Base-by-base conservation (phyloP, 2,329 filamentous ascomycete species). In the Exophiala sp. region DNA sequence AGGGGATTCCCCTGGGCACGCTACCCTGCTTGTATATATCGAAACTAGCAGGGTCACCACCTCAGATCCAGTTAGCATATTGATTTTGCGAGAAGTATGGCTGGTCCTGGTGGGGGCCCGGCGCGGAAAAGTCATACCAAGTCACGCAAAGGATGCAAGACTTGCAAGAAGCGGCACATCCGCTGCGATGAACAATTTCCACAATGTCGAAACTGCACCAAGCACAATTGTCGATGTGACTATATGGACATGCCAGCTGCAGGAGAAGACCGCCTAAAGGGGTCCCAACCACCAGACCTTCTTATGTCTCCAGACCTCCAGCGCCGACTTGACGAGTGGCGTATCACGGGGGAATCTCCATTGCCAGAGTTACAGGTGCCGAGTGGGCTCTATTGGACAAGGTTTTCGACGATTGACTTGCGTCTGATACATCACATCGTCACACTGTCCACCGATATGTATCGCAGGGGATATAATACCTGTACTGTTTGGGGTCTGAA, bases 181-280 rank as follows among this genome's bases (percentile, higher is more conserved):
- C 82, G 93, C 63, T 98, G 93, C 72, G 93, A 98, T 66, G 93
- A 98, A 70, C 95, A 82, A 61, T 96, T 95, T 64, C 93, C 93
- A 44, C 93, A 98, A 79, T 98, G 90, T 74, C 88, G 88, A 64
- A 98, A 98, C 71, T 98, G 93, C 72, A 96, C 91, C 55, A 98
- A 97, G 73, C 93, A 98, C 73, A 95, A 96, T 73, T 93, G 94
- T 63, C 86, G 90, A 64, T 98, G 93, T 71, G 93, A 95, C 62
- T 98, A 97, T 74, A 94, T 95, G 77, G 90, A 97, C 66, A 82
- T 83, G 64, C 80, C 86, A 42, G 76, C 80, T 39, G 77, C 83
- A 54, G 70, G 72, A 43, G 76, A 79, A 58, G 76, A 76, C 56
- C 72, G 70, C 49, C 66, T 71, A 45, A 69, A 68, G 52, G 70